A percentile compares a stretch with the other conserved stretches of the same genome.
These are phyloP conservation scores for Meyerozyma athensensis DNA, from an alignment of 1,139 yeast genomes.

Conservation along the genomic window DNA sequence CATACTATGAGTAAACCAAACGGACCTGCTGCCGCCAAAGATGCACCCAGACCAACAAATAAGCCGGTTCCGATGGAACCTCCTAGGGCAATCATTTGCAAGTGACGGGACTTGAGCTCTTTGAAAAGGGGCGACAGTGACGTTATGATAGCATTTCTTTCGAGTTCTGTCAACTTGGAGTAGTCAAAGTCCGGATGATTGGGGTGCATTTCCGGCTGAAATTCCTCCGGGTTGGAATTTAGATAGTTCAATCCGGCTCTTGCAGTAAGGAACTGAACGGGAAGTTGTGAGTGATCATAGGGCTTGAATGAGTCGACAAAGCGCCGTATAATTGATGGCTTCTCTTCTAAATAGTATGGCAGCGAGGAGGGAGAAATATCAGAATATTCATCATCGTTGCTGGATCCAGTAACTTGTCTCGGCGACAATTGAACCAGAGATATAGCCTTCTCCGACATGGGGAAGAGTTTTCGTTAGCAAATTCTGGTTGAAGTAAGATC, in stretches of 20 bases:
- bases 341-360: neutral
- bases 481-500: too few species aligned
- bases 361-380: neutral
- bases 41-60: constrained; percentile 32
- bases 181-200: constrained; percentile 29
- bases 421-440: constrained; percentile 3
- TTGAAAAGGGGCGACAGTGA: constrained; percentile 69
- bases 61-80: constrained; percentile 42
- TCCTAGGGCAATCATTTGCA: constrained; percentile 34
- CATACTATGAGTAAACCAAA: constrained; percentile 31
- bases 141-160: constrained; percentile 53
- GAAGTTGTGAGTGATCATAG: constrained; percentile 20
- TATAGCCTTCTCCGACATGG: neutral
- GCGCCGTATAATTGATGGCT: constrained; percentile 11
- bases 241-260: neutral
- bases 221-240: constrained; percentile 2
- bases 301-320: constrained; percentile 27
- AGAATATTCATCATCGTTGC: neutral
- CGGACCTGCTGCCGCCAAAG: constrained; percentile 34
- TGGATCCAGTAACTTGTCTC: neutral
- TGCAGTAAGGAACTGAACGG: constrained; percentile 6
- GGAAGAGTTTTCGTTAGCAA: too few species aligned
- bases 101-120: constrained; percentile 41
- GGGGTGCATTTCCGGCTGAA: constrained; percentile 10
- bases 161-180: constrained; percentile 23